Evolutionary conservation across 768 basidiomycete genomes (phyloP), one percentile per base, ranked within the genome.

Genomic region (Phylloporus sp.): DNA sequence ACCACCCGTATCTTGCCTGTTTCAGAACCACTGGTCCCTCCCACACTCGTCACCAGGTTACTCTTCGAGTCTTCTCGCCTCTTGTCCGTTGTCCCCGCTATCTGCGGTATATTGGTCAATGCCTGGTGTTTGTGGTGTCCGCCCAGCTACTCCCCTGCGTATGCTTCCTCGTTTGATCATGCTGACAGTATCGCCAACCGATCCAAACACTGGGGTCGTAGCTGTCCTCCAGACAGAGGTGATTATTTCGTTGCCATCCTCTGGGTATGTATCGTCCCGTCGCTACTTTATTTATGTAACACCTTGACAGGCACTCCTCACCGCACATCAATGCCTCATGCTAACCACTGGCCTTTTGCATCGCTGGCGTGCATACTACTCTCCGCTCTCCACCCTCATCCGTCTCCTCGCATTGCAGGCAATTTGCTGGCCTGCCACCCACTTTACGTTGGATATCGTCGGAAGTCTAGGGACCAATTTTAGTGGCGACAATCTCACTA

Each of bases 361-460:
- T 27, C 84, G 95, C 42, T 98, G 95, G 95, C 78, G 85, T 20
- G 77, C 88, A 0, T 95, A 97, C 72, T 98, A 98, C 66, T 80
- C 90, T 0, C 86, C 91, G 0, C 74, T 91, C 24, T 81, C 95
- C 5, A 91, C 94, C 2, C 81, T 97, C 55, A 88, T 97, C 61
- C 87, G 95, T 15, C 83, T 97, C 5, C 78, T 97, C 49, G 95
- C 91, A 0, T 76, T 98, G 0, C 95, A 97, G 65, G 90, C 91
- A 16, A 94, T 98, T 53, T 97, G 95, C 71, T 97, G 94, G 94
- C 91, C 92, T 2, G 86, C 91, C 4, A 97, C 94, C 5, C 88
- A 91, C 58, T 69, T 91, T 34, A 95, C 91, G 1, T 81, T 95
- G 28, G 79, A 76, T 47, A 71, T 93, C 45, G 76, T 97, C 40